Percentiles rank a stretch among this genome's conserved stretches.
Evolutionary conservation across 192 early-diverging fungal genomes (phyloP).

Genomic region (Mortierella antarctica): DNA sequence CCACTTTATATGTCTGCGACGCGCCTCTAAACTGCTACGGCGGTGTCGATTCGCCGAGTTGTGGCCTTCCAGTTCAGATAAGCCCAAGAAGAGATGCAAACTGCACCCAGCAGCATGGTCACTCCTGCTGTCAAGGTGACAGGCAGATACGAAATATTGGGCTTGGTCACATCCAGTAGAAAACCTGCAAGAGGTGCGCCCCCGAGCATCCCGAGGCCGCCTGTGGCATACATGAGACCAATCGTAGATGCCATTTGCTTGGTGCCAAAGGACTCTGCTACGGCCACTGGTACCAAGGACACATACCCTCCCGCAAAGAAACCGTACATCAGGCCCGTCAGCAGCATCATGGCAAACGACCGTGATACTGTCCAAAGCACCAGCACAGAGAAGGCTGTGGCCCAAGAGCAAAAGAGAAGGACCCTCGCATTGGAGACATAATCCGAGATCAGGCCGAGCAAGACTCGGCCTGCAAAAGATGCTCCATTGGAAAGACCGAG

Average conservation of each 20-base stretch:
- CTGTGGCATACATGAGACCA: conserved; percentile 55
- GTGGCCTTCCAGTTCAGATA: conserved; percentile 15
- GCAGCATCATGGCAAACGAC: conserved; percentile 24
- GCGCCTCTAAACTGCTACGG: too few species aligned
- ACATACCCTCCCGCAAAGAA: conserved; percentile 63
- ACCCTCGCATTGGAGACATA: conserved; percentile 29
- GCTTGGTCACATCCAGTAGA: conserved; percentile 38
- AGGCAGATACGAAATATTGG: conserved; percentile 38
- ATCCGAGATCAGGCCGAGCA: conserved; percentile 72
- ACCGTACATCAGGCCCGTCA: conserved; percentile 57
- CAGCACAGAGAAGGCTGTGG: conserved; percentile 25
- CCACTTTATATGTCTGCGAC: too few species aligned
- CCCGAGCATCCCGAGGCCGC: conserved; percentile 55
- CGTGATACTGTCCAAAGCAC: conserved; percentile 37
- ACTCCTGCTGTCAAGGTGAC: conserved; percentile 31
- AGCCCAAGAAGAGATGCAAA: conserved; percentile 19
- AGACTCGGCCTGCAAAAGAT: conserved; percentile 69
- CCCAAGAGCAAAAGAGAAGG: conserved; percentile 33
- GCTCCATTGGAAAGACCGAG: conserved; percentile 75
- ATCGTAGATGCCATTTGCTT: conserved; percentile 56
- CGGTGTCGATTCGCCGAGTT: too few species aligned
- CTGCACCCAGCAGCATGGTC: conserved; percentile 20
- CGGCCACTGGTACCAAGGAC: conserved; percentile 46
- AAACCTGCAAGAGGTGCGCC: conserved; percentile 55
- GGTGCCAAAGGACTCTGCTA: conserved; percentile 54